phyloP scores from a whole-genome alignment of 139 green algal species.

The Coelastrella sp. region DNA sequence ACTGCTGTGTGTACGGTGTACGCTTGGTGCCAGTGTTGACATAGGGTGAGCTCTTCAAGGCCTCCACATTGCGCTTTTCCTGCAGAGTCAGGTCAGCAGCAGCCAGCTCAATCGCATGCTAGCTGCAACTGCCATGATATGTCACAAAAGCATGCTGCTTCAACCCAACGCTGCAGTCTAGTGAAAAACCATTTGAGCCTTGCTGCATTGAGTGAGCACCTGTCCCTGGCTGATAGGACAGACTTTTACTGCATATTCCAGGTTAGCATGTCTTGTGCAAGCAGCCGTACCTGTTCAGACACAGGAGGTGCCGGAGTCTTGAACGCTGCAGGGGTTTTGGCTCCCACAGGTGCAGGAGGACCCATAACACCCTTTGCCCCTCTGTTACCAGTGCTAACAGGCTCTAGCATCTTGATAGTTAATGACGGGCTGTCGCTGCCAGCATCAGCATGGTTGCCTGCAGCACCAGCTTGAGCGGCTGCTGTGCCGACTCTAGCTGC shows the following conservation, averaged over 20 bases:
- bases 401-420: slow-evolving; percentile 37
- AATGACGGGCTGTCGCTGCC: slow-evolving; percentile 14
- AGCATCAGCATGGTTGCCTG: neutral
- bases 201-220: too few relatives aligned
- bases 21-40: slow-evolving; percentile 58
- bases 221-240: too few relatives aligned
- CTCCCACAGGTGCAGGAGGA: slow-evolving; percentile 18
- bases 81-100: too few relatives aligned
- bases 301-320: slow-evolving; percentile 36
- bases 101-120: too few relatives aligned
- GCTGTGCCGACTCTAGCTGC: neutral
- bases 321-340: slow-evolving; percentile 39
- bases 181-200: too few relatives aligned
- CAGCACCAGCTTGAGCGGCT: neutral
- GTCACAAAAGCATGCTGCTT: too few relatives aligned
- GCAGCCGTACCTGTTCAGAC: neutral
- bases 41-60: slow-evolving; percentile 64
- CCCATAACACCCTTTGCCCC: slow-evolving; percentile 12
- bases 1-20: slow-evolving; percentile 47
- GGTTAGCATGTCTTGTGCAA: neutral
- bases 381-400: slow-evolving; percentile 34
- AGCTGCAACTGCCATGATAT: too few relatives aligned
- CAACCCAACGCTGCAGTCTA: too few relatives aligned
- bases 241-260: too few relatives aligned
- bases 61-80: slow-evolving; percentile 61